A percentile compares a stretch with the other conserved stretches of the same genome.
phyloP scores from a whole-genome alignment of 805 yeast species.

The Yarrowia sp. region DNA sequence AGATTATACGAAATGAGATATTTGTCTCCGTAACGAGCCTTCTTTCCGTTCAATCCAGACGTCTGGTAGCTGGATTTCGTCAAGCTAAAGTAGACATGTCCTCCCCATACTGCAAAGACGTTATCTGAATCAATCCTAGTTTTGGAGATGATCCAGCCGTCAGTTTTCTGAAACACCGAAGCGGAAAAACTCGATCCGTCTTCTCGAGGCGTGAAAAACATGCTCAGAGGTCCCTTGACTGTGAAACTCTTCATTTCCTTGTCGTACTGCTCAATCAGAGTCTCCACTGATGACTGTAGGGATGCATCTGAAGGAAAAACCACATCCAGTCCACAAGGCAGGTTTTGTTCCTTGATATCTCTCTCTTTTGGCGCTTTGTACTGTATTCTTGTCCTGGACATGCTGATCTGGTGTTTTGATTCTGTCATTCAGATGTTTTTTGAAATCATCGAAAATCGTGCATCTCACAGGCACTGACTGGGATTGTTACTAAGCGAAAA shows the following conservation, averaged over 20 bases:
- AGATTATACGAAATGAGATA: background rate
- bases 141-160: constrained; percentile 28
- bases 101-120: constrained; percentile 36
- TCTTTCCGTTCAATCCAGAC: constrained; percentile 41
- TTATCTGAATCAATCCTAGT: constrained; percentile 39
- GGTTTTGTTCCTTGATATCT: background rate
- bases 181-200: constrained; percentile 21
- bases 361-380: background rate
- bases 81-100: constrained; percentile 38
- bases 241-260: constrained; percentile 3
- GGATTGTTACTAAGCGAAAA: background rate
- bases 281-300: background rate
- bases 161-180: background rate
- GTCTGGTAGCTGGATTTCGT: constrained; percentile 38
- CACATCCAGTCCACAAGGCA: constrained; percentile 6
- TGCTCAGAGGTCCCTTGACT: background rate
- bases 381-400: constrained; percentile 13
- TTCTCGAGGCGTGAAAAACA: background rate
- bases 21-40: constrained; percentile 31
- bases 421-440: background rate
- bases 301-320: constrained; percentile 3
- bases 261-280: background rate
- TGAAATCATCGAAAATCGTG: constrained; percentile 7
- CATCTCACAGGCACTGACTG: background rate
- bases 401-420: background rate